Conservation (phyloP, 768 basidiomycete species). For the Pleurotus djamor region DNA sequence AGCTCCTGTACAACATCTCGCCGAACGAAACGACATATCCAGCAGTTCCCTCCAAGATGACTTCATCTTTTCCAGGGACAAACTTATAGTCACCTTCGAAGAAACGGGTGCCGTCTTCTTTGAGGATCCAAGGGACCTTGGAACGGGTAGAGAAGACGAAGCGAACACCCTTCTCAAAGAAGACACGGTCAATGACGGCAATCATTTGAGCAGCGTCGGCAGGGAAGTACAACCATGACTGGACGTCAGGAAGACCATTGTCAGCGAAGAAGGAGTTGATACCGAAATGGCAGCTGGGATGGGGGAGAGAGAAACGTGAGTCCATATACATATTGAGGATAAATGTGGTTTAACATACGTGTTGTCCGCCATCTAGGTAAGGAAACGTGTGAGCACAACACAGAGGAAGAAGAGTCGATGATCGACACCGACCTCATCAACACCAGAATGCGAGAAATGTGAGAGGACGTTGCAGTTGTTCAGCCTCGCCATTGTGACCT, state of each 20-base stretch:
- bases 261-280: slow-evolving; percentile 88
- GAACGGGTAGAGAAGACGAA: slow-evolving; percentile 90
- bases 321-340: no score
- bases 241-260: slow-evolving; percentile 79
- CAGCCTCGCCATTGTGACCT: slow-evolving; percentile 90
- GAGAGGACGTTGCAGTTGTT: slow-evolving; percentile 86
- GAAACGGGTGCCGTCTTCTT: slow-evolving; percentile 67
- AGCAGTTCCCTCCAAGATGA: slow-evolving; percentile 70
- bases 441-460: slow-evolving; percentile 90
- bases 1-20: slow-evolving; percentile 83
- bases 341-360: slow-evolving; percentile 48
- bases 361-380: slow-evolving; percentile 39
- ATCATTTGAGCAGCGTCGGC: slow-evolving; percentile 82
- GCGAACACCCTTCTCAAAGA: slow-evolving; percentile 80
- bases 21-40: slow-evolving; percentile 88
- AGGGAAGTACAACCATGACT: slow-evolving; percentile 86
- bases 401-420: neutral
- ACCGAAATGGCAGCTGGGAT: slow-evolving; percentile 65
- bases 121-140: slow-evolving; percentile 85
- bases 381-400: slow-evolving; percentile 1
- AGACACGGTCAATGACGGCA: slow-evolving; percentile 71
- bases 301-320: no score
- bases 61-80: slow-evolving; percentile 82
- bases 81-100: slow-evolving; percentile 76
- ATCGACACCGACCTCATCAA: slow-evolving; percentile 51